phyloP scores from a whole-genome alignment of 1,284 basidiomycete species.

The Melanopsichium pennsylvanicum region DNA sequence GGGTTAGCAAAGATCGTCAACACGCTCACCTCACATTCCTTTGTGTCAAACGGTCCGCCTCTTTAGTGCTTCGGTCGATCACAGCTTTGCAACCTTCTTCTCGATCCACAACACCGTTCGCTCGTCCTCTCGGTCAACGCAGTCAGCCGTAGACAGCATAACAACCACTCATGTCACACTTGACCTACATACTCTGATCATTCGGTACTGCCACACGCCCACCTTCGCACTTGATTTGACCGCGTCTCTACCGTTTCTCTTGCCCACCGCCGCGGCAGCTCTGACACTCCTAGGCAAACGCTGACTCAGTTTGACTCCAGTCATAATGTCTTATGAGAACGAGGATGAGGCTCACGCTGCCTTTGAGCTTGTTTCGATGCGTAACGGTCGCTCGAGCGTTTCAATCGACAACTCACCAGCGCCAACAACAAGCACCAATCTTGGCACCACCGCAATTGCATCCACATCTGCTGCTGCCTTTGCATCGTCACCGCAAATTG shows the following conservation, averaged over 20 bases:
- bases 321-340: slow-evolving; percentile 35
- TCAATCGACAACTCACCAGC: slow-evolving; percentile 24
- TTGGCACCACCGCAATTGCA: slow-evolving; percentile 1
- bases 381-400: slow-evolving; percentile 26
- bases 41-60: too few relatives aligned
- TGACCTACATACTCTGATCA: not conserved
- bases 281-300: too few relatives aligned
- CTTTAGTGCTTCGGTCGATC: not conserved
- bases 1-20: too few relatives aligned
- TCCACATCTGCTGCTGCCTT: slow-evolving; percentile 4
- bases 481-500: slow-evolving; percentile 3
- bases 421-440: not conserved
- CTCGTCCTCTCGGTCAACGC: not conserved
- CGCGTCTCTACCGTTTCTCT: not conserved
- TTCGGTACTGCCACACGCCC: not conserved
- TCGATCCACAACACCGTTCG: too few relatives aligned
- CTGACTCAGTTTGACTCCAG: too few relatives aligned
- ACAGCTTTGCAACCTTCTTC: not conserved
- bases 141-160: not conserved
- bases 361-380: slow-evolving; percentile 45
- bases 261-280: too few relatives aligned
- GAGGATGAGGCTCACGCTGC: slow-evolving; percentile 44
- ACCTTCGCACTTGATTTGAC: not conserved
- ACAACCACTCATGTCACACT: not conserved
- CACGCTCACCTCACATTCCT: too few relatives aligned